Evolutionary conservation across 2,329 filamentous ascomycete species (phyloP), one percentile per base, ranked within the genome.

Genomic region (Endothia cerciana): DNA sequence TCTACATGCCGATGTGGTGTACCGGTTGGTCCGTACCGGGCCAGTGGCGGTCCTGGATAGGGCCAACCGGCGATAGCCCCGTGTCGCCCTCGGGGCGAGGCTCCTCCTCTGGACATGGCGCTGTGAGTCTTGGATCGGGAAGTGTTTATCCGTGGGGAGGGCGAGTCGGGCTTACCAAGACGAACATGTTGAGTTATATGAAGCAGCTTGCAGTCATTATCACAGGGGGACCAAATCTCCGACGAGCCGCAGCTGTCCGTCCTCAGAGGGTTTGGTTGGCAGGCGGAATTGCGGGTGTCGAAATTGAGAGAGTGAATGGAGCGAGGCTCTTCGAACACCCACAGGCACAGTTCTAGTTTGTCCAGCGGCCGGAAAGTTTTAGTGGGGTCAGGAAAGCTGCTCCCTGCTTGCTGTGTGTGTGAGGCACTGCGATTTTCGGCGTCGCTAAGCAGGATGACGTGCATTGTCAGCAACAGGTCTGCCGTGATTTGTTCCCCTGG

Each of bases 31-130:
- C 36, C 57, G 43, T 51, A 62, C 51, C 51, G 33, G 36, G 36
- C 40, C 61, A 38, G 62, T 64, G 60, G 68, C 36, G 40, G 60
- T 30, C n/a, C 66, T 62, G 45, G 45, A 62, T 53, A 55, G 55
- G 30, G 55, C 64, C 47, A 70, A 64, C 40, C 69, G 68, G 64
- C 69, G 70, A 65, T 59, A 68, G 41, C 68, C 65, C 62, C 73
- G 70, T 65, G 69, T 66, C 65, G 73, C 73, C 59, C 71, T 70
- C 68, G 72, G 64, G 28, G 70, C 73, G 66, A 75, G 66, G 62
- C 70, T 71, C 70, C 73, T 69, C 73, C 73, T 74, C 74, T 75
- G 63, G 15, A 33, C 25, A 15, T 11, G 11, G 10, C 47, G n/a
- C n/a, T 51, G 47, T 22, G 4, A 51, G 47, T 22, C n/a, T 4